phyloP scores from a whole-genome alignment of 2,329 filamentous ascomycete species.

The Aureobasidium sp. region DNA sequence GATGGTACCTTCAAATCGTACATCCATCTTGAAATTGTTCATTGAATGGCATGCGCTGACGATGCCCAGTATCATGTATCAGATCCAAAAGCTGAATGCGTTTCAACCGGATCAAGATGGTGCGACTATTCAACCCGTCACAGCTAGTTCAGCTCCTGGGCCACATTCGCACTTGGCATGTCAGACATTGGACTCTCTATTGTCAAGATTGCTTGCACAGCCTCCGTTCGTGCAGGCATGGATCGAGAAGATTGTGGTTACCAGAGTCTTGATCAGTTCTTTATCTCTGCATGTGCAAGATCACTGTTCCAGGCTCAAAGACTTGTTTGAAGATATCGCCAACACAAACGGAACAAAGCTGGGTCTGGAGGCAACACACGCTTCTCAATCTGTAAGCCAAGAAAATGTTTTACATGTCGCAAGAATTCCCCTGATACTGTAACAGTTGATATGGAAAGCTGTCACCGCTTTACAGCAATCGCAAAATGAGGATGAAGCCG shows the following conservation, averaged over 20 bases:
- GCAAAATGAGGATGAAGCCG: conserved; percentile 42
- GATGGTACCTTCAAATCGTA: conserved; percentile 53
- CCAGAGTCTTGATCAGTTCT: conserved; percentile 59
- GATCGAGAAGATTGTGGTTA: conserved; percentile 64
- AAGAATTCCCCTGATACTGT: not conserved
- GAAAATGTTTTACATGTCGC: not conserved
- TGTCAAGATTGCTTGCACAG: conserved; percentile 46
- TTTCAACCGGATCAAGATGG: not conserved
- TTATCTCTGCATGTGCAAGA: conserved; percentile 35
- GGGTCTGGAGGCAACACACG: conserved; percentile 55
- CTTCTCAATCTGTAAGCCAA: conserved; percentile 49
- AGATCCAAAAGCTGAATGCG: conserved; percentile 57
- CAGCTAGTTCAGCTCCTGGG: not conserved
- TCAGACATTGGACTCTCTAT: conserved; percentile 55
- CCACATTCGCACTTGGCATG: conserved; percentile 28
- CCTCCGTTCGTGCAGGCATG: conserved; percentile 46
- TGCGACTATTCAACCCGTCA: no score
- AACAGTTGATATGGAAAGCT: conserved; percentile 65
- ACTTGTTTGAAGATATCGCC: conserved; percentile 42
- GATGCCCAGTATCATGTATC: conserved; percentile 49
- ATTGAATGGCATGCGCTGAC: not conserved
- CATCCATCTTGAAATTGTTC: not conserved
- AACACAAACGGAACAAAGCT: conserved; percentile 44
- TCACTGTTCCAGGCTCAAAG: conserved; percentile 33
- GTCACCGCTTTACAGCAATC: conserved; percentile 54